These are phyloP conservation scores for Pyrrhoderma lamaoense DNA, from an alignment of 1,284 basidiomycete species.

Conservation along the genomic window DNA sequence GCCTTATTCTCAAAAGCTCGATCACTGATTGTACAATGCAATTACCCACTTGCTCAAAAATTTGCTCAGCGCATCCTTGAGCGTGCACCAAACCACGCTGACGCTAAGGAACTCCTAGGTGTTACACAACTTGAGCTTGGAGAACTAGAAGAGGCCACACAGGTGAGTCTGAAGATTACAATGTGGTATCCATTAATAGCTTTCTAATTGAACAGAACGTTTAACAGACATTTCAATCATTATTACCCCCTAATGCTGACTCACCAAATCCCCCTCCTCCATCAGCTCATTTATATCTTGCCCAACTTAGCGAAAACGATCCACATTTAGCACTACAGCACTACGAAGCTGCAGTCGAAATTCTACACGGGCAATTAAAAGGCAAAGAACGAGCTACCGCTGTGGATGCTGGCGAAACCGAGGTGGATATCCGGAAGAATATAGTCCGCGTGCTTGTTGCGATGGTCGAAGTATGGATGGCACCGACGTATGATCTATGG, in stretches of 20 bases:
- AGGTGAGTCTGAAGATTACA: constrained; percentile 38
- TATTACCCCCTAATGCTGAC: constrained; percentile 53
- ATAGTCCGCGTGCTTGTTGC: constrained; percentile 82
- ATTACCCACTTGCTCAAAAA: constrained; percentile 74
- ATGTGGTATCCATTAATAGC: constrained; percentile 2
- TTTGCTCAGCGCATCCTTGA: constrained; percentile 69
- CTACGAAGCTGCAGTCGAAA: constrained; percentile 75
- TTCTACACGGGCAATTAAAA: constrained; percentile 65
- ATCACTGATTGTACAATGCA: constrained; percentile 70
- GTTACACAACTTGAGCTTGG: constrained; percentile 74
- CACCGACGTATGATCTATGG: constrained; percentile 84
- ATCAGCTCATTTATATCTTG: constrained; percentile 85
- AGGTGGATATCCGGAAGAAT: constrained; percentile 61
- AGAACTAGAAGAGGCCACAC: constrained; percentile 64
- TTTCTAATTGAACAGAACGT: too few species aligned
- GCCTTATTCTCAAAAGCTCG: constrained; percentile 71
- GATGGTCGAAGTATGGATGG: constrained; percentile 97
- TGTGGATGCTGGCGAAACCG: constrained; percentile 30
- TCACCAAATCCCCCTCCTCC: constrained; percentile 60
- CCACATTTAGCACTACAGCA: constrained; percentile 73
- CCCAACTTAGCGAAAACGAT: constrained; percentile 75
- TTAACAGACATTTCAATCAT: constrained; percentile 54
- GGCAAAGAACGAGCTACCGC: constrained; percentile 51
- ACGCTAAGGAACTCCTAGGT: constrained; percentile 76
- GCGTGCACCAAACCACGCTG: constrained; percentile 54